Evolutionary conservation across 768 basidiomycete genomes (phyloP), one percentile per base, ranked within the genome.

Genomic region (Leccinum subgranulosum): DNA sequence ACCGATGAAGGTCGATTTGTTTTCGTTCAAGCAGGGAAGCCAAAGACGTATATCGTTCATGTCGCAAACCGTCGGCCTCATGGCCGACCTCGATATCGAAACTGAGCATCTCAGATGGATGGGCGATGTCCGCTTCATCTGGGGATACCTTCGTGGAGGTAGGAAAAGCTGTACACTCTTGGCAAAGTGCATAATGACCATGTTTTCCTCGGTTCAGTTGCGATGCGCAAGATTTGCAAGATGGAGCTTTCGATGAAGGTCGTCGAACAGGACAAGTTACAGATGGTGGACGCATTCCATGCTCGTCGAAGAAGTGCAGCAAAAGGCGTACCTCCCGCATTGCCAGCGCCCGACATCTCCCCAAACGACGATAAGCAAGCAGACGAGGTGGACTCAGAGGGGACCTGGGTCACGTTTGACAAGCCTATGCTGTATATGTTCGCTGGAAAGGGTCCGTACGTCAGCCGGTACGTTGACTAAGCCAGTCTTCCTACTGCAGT

Each of bases 81-180:
- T 93, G 84, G 91, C 93, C 3, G 91, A 94, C 60, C 58, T 92
- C 41, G 92, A 94, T 72, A 73, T 90, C 47, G 88, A 88, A 55
- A 95, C 93, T 2, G 92, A 94, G 58, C 75, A 90, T 64, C 72
- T 94, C 43, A 82, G 92, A 9, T 94, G 89, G 87, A 86, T 95
- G 86, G 93, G 93, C 10, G 88, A 87, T 65, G 75, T 79, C 12
- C 86, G 93, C 9, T 95, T 95, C 70, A 69, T 87, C 29, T 74
- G 82, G 57, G 93, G 93, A 9, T 83, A 84, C 66, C 66, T 94
- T 3, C 78, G 83, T 51, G 90, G 87, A 70, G 64, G 90, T 90
- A 66, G 60, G 84, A 7, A 21, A 31, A 17, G 9, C 14, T 14
- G 15, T 19, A 10, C 7, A 8, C 1, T 39, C 15, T 41, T 53